Evolutionary conservation across 345 rosid species (phyloP).

Genomic region (Acer saccharum): DNA sequence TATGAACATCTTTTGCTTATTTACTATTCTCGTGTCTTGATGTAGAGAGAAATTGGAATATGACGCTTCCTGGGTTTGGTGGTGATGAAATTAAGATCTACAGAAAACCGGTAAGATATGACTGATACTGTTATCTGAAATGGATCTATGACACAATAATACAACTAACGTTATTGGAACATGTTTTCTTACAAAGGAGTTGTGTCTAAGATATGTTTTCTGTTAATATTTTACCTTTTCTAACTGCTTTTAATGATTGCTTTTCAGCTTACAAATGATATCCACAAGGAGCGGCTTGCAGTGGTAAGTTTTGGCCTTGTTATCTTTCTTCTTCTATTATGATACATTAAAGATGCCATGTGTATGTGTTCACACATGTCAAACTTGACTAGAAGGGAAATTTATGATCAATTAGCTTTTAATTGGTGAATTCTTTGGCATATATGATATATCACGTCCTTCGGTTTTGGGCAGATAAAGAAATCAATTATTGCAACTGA

Average conservation of each 20-base stretch:
- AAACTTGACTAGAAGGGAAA: constrained; percentile 4
- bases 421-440: neutral
- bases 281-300: constrained; percentile 90
- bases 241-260: neutral
- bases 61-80: constrained; percentile 86
- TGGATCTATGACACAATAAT: neutral
- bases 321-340: constrained; percentile 6
- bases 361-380: neutral
- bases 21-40: constrained; percentile 25
- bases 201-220: neutral
- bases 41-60: constrained; percentile 90
- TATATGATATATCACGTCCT: neutral
- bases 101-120: constrained; percentile 65
- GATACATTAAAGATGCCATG: neutral
- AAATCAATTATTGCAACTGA: constrained; percentile 60
- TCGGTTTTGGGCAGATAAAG: constrained; percentile 58
- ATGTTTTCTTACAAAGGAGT: constrained; percentile 1
- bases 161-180: neutral
- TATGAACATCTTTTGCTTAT: constrained; percentile 16
- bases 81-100: constrained; percentile 89
- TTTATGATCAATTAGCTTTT: neutral
- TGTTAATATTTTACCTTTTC: neutral
- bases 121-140: constrained; percentile 10
- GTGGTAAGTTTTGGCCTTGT: constrained; percentile 50
- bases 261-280: constrained; percentile 69